Evolutionary conservation across 108 stramenopile species (phyloP).

Genomic region (Craspedostauros australis): DNA sequence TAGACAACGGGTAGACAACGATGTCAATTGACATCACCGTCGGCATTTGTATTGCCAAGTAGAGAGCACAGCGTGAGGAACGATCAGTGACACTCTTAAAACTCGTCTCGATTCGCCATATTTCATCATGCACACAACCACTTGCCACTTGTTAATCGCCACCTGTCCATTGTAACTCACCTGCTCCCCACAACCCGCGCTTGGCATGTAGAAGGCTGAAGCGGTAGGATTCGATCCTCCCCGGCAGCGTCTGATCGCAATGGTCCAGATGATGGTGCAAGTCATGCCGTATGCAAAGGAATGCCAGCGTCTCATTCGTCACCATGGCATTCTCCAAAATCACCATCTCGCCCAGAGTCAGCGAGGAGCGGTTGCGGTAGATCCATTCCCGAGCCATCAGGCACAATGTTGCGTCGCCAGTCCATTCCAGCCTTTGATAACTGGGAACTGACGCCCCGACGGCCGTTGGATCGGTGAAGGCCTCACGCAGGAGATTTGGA

Average conservation of each 20-base stretch:
- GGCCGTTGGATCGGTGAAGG: slow-evolving; percentile 55
- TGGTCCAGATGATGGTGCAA: slow-evolving; percentile 43
- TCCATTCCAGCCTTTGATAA: slow-evolving; percentile 62
- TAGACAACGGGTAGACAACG: not conserved
- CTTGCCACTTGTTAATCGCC: not conserved
- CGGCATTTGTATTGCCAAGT: too few relatives aligned
- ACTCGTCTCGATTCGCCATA: too few relatives aligned
- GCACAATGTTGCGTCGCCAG: slow-evolving; percentile 65
- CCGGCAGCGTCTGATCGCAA: slow-evolving; percentile 40
- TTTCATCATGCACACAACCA: too few relatives aligned
- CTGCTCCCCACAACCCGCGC: slow-evolving; percentile 50
- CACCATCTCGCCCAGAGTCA: slow-evolving; percentile 34
- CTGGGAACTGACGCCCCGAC: slow-evolving; percentile 40
- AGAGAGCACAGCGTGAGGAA: too few relatives aligned
- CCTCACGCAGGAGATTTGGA: slow-evolving; percentile 35
- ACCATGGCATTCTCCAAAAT: slow-evolving; percentile 37
- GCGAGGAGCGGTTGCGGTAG: slow-evolving; percentile 13
- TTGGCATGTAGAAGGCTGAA: slow-evolving; percentile 16
- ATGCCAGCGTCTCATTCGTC: slow-evolving; percentile 50
- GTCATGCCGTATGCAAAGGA: slow-evolving; percentile 29
- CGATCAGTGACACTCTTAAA: too few relatives aligned
- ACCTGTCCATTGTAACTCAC: slow-evolving; percentile 12
- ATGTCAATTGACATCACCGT: too few relatives aligned
- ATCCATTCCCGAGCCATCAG: slow-evolving; percentile 49
- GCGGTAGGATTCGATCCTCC: slow-evolving; percentile 40